Evolutionary conservation across 495 filamentous ascomycete species (phyloP), one percentile per base, ranked within the genome.

Genomic region (Bryoglossum gracile): DNA sequence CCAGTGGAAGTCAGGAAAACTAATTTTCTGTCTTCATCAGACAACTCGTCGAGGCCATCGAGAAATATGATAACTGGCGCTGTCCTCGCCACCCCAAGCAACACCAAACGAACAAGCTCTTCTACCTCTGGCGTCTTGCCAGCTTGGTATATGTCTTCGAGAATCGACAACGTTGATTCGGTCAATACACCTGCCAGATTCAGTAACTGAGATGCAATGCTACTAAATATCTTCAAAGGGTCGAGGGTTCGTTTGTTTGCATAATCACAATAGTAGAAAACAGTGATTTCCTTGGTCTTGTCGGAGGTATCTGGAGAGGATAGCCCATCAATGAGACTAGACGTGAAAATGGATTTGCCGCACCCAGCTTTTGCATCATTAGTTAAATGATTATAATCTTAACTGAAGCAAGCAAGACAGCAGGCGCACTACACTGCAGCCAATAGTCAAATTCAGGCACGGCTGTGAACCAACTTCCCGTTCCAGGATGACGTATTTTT

Each of bases 401-500:
- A 16, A 16, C 8, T 5, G 34, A 16, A 19, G n/a, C 1, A 39
- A 14, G 18, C 11, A 39, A 14, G 36, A 18, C 18, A 18, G n/a
- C 36, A 14, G 16, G 18, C 1, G 36, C 36, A 39, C 1, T 18
- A 39, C 16, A 39, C 3, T 6, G 3, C 5, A 4, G 36, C 26
- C 5, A 30, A 17, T 16, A 2, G 3, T 14, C 14, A 23, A 46
- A 60, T n/a, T 58, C 23, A 17, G 38, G 25, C 22, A 14, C 11
- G 1, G 18, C 19, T 2, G n/a, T 38, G 19, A 39, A 17, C 55
- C 55, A 57, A 9, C 14, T 19, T 3, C 55, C 43, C 10, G 55
- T 57, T 13, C 55, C 55, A 2, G 36, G 16, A 4, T 50, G 26
- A 1, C 55, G 51, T 14, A 38, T 19, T 9, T 41, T 43, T 28